A percentile compares a stretch with the other conserved stretches of the same genome.
Conservation (phyloP, 345 rosid genomes). For the Camelina laxa region DNA sequence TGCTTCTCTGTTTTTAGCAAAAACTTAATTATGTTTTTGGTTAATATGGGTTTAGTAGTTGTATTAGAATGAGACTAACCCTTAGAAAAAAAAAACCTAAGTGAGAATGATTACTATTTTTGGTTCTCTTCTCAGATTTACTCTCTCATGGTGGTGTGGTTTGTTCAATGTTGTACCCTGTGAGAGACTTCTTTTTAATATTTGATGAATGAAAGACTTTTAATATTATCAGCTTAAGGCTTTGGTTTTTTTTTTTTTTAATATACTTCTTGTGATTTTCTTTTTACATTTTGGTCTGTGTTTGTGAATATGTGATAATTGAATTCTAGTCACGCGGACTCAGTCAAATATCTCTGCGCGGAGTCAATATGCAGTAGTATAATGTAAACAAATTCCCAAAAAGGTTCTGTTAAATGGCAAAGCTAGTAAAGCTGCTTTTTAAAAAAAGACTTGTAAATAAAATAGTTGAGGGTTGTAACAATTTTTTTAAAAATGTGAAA, state of each 20-base stretch:
- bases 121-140: conserved; percentile 28
- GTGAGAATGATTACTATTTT: conserved; percentile 29
- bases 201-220: conserved; percentile 35
- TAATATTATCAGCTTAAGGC: neutral
- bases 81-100: conserved; percentile 9
- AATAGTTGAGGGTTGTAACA: neutral
- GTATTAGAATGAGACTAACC: conserved; percentile 42
- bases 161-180: conserved; percentile 35
- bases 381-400: neutral
- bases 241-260: neutral
- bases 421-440: conserved; percentile 19
- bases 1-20: conserved; percentile 34
- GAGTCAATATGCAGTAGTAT: neutral
- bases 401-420: neutral
- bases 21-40: conserved; percentile 33
- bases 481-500: neutral
- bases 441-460: neutral
- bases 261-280: neutral
- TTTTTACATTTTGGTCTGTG: neutral
- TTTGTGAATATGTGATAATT: neutral
- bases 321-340: conserved; percentile 1
- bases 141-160: conserved; percentile 35
- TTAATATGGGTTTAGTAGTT: conserved; percentile 38
- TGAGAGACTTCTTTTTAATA: conserved; percentile 20
- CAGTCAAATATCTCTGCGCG: conserved; percentile 7